These are phyloP conservation scores for Phlebiopsis gigantea DNA, from an alignment of 768 basidiomycete genomes.

Conservation along the genomic window DNA sequence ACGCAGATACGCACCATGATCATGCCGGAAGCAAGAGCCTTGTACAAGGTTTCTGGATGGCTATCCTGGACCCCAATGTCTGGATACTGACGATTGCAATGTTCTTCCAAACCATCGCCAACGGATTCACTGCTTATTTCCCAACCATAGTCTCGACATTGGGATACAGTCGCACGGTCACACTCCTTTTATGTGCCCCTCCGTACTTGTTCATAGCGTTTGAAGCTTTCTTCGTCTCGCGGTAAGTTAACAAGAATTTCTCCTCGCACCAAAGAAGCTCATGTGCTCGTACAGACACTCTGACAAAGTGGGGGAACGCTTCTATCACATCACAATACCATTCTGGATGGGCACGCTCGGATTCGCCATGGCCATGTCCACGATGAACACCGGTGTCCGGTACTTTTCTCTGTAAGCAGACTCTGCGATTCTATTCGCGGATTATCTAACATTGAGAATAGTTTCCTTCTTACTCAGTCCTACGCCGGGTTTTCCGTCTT, in stretches of 20 bases:
- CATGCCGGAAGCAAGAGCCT: constrained; percentile 22
- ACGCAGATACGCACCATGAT: constrained; percentile 45
- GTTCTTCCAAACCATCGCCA: constrained; percentile 45
- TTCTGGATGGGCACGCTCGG: constrained; percentile 58
- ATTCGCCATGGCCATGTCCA: constrained; percentile 58
- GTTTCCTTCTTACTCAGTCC: constrained; percentile 73
- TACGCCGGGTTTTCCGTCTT: constrained; percentile 69
- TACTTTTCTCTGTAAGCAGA: constrained; percentile 58
- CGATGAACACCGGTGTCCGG: constrained; percentile 54
- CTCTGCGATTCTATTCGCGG: background rate
- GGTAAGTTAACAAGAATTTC: constrained; percentile 30
- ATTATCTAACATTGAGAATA: constrained; percentile 27
- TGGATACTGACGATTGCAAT: constrained; percentile 71
- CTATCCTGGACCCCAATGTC: constrained; percentile 74
- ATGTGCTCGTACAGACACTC: constrained; percentile 47
- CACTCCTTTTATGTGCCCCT: constrained; percentile 71
- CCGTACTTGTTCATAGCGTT: constrained; percentile 63
- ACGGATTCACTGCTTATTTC: constrained; percentile 78
- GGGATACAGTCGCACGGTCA: constrained; percentile 54
- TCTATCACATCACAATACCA: constrained; percentile 53
- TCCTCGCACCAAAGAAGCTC: background rate
- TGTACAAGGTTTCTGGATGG: constrained; percentile 46
- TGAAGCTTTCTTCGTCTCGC: constrained; percentile 45
- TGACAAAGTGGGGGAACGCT: constrained; percentile 69
- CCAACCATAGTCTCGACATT: constrained; percentile 72